Conservation (phyloP, 768 basidiomycete species). For the Xerocomus spinulosus region DNA sequence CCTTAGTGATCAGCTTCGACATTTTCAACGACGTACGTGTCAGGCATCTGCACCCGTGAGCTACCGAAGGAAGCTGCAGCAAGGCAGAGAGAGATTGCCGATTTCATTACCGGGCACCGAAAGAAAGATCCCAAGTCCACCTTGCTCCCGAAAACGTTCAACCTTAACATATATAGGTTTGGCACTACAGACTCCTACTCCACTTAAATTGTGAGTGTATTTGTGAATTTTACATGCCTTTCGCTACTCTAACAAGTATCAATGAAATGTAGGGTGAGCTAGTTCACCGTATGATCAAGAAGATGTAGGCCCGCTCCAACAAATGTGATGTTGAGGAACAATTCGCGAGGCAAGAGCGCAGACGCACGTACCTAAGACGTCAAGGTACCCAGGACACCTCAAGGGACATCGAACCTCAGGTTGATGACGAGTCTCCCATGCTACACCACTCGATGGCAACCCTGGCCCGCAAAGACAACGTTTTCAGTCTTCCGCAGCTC, state of each 20-base stretch:
- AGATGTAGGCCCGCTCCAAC: neutral
- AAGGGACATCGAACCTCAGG: neutral
- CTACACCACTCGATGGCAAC: neutral
- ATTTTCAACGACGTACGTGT: neutral
- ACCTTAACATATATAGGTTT: conserved; percentile 28
- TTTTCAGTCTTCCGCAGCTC: neutral
- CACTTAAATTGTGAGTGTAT: neutral
- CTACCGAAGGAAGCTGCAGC: neutral
- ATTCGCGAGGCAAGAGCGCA: neutral
- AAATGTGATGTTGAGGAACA: neutral
- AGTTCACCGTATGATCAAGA: neutral
- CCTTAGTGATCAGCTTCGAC: neutral
- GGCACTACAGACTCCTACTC: conserved; percentile 24
- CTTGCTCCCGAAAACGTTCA: conserved; percentile 11
- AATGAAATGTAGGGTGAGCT: conserved; percentile 1
- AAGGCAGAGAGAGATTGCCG: neutral
- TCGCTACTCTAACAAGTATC: neutral
- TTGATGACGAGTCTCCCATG: neutral
- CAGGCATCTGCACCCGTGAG: neutral
- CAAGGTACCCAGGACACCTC: neutral
- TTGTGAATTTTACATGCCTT: too few species aligned
- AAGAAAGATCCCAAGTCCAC: neutral
- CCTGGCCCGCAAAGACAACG: neutral
- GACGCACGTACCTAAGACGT: neutral
- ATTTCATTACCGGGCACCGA: neutral